Percentiles rank a stretch among this genome's conserved stretches.
These are phyloP conservation scores for Pinus taeda DNA, from an alignment of 75 land plant species.

Conservation along the genomic window DNA sequence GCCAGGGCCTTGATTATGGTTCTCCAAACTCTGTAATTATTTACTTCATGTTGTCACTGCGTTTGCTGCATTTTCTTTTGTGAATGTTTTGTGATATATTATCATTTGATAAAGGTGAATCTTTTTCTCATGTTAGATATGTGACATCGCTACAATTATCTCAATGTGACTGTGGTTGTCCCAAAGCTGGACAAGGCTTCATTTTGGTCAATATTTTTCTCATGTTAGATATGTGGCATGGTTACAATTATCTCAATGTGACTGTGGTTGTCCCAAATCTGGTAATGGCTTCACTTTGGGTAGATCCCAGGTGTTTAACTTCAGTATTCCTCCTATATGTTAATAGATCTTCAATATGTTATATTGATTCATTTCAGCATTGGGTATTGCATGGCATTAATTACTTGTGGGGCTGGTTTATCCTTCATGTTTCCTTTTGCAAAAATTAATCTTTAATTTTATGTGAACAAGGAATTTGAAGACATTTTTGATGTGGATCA, in stretches of 20 bases:
- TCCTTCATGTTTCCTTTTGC: background rate
- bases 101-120: background rate
- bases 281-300: constrained; percentile 86
- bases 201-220: background rate
- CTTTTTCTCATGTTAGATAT: no score
- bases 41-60: background rate
- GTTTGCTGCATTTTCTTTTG: background rate
- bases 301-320: constrained; percentile 64
- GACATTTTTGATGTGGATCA: constrained; percentile 86
- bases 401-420: background rate
- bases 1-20: background rate
- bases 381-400: background rate
- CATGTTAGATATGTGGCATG: constrained; percentile 84
- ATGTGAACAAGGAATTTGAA: constrained; percentile 60
- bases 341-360: background rate
- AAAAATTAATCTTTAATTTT: background rate
- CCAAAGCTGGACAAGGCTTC: no score
- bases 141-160: no score
- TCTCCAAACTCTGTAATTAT: background rate
- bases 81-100: background rate
- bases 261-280: constrained; percentile 83
- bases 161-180: no score
- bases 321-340: background rate
- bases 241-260: constrained; percentile 76
- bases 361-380: background rate